Evolutionary conservation across 495 filamentous ascomycete species (phyloP).

Genomic region (Astrothelium macrocarpum): DNA sequence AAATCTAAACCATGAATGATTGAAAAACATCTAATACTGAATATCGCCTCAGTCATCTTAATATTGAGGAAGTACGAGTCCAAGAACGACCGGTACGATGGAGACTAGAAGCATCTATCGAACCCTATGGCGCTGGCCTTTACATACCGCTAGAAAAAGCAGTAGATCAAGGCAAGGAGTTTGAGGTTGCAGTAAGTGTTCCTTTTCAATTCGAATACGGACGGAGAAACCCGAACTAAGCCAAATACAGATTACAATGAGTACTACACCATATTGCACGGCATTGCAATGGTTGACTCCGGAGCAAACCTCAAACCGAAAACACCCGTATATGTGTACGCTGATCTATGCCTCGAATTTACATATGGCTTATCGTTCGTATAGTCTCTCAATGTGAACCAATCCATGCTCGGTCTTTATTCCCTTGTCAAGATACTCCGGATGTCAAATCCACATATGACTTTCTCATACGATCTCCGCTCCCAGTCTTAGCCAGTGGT

Average conservation of each 20-base stretch:
- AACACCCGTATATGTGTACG: slow-evolving; percentile 85
- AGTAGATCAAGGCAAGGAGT: slow-evolving; percentile 47
- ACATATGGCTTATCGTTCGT: background rate
- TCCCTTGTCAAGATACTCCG: slow-evolving; percentile 95
- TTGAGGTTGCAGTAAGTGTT: slow-evolving; percentile 51
- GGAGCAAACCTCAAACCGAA: slow-evolving; percentile 84
- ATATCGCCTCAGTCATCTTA: slow-evolving; percentile 44
- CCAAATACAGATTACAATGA: slow-evolving; percentile 40
- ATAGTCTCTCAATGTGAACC: slow-evolving; percentile 89
- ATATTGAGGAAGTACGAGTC: slow-evolving; percentile 57
- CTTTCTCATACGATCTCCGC: slow-evolving; percentile 76
- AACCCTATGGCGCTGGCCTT: slow-evolving; percentile 72
- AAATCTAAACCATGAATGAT: too few species aligned
- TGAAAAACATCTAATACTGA: background rate
- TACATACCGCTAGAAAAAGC: slow-evolving; percentile 58
- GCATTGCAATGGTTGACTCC: slow-evolving; percentile 89
- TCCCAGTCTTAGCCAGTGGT: slow-evolving; percentile 83
- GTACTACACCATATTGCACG: slow-evolving; percentile 78
- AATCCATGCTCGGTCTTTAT: slow-evolving; percentile 84
- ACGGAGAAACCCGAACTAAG: background rate
- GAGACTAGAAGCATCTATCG: slow-evolving; percentile 55
- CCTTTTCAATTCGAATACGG: background rate
- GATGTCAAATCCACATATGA: slow-evolving; percentile 85
- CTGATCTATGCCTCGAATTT: slow-evolving; percentile 7
- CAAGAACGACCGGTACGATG: slow-evolving; percentile 53